phyloP scores from a whole-genome alignment of 2,329 filamentous ascomycete species.

The Helminthosporium solani region DNA sequence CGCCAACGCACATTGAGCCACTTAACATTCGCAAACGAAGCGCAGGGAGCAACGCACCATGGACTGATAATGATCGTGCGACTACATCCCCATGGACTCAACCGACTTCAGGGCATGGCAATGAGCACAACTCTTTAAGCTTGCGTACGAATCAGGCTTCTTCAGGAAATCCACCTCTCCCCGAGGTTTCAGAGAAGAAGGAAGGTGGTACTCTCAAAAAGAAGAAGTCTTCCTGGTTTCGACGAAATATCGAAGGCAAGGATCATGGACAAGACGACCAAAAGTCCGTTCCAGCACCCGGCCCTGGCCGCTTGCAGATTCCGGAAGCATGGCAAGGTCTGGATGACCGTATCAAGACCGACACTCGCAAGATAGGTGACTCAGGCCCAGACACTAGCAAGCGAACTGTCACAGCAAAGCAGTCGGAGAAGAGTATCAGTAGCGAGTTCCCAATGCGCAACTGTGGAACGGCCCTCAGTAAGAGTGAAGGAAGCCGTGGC shows the following conservation, averaged over 20 bases:
- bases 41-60: slow-evolving; percentile 33
- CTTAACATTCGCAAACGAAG: slow-evolving; percentile 57
- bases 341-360: slow-evolving; percentile 37
- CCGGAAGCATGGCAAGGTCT: slow-evolving; percentile 39
- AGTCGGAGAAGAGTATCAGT: slow-evolving; percentile 30
- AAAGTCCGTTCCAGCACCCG: slow-evolving; percentile 27
- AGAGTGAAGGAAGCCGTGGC: slow-evolving; percentile 41
- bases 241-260: slow-evolving; percentile 36
- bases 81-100: slow-evolving; percentile 17
- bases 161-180: slow-evolving; percentile 6
- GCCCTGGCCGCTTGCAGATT: slow-evolving; percentile 28
- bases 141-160: slow-evolving; percentile 13
- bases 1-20: slow-evolving; percentile 54
- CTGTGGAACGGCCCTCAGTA: slow-evolving; percentile 32
- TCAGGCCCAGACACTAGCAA: slow-evolving; percentile 11
- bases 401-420: slow-evolving; percentile 18
- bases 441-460: slow-evolving; percentile 49
- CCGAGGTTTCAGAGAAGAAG: slow-evolving; percentile 22
- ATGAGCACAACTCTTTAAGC: slow-evolving; percentile 22
- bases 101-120: slow-evolving; percentile 21
- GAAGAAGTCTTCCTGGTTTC: slow-evolving; percentile 52
- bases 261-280: slow-evolving; percentile 34
- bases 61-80: slow-evolving; percentile 12
- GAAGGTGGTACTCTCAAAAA: slow-evolving; percentile 34
- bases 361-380: slow-evolving; percentile 4